These are phyloP conservation scores for Cynara cardunculus DNA, from an alignment of 129 eudicot genomes.

Conservation along the genomic window DNA sequence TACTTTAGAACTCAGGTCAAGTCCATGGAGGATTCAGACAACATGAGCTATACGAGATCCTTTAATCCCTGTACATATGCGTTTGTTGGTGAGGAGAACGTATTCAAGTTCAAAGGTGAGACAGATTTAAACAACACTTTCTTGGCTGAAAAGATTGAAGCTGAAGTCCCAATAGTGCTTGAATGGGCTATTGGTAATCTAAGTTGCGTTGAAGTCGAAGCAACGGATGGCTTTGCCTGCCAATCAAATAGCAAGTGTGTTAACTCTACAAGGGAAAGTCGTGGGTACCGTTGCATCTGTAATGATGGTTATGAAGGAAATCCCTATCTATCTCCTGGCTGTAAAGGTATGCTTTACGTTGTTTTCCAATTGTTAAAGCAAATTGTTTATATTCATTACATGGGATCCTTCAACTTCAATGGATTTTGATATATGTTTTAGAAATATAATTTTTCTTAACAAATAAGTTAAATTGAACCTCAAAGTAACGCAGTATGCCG, in stretches of 20 bases:
- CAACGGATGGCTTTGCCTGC: background rate
- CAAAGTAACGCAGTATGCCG: too few species aligned
- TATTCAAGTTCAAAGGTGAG: constrained; percentile 18
- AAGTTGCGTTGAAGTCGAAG: background rate
- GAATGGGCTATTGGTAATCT: constrained; percentile 10
- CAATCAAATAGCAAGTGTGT: constrained; percentile 27
- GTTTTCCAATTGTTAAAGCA: too few species aligned
- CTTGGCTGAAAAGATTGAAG: background rate
- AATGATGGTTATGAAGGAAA: constrained; percentile 27
- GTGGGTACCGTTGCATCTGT: constrained; percentile 31
- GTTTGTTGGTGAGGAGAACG: constrained; percentile 36
- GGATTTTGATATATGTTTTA: too few species aligned
- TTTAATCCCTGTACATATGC: constrained; percentile 39
- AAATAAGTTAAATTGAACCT: too few species aligned
- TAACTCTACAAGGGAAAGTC: constrained; percentile 20
- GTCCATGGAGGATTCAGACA: background rate
- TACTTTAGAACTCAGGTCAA: background rate
- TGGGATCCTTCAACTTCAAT: too few species aligned
- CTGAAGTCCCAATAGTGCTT: background rate
- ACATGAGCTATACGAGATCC: background rate
- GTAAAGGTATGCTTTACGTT: constrained; percentile 2
- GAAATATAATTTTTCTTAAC: too few species aligned
- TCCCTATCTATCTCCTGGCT: constrained; percentile 35
- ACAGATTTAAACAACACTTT: constrained; percentile 15
- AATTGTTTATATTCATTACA: too few species aligned